phyloP scores from a whole-genome alignment of 2,329 filamentous ascomycete genomes.

The Penicillium griseofulvum region DNA sequence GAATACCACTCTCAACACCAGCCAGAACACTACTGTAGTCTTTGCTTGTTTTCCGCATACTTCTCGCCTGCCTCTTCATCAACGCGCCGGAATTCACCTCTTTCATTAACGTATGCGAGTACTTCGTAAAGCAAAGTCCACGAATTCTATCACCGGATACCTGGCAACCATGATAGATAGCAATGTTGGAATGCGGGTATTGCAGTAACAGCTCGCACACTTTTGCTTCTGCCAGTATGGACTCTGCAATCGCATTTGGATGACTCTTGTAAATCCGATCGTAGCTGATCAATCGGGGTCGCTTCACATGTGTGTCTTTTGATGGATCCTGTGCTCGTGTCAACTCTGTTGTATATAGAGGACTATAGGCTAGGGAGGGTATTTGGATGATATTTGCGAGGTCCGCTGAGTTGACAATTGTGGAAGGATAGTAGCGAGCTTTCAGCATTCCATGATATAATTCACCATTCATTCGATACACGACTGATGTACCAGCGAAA shows the following conservation, averaged over 20 bases:
- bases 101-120: neutral
- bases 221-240: neutral
- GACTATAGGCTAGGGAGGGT: neutral
- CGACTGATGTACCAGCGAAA: neutral
- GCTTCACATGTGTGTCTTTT: neutral
- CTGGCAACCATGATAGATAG: neutral
- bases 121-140: neutral
- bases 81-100: neutral
- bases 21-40: neutral
- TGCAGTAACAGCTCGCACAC: neutral
- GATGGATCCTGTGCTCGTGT: neutral
- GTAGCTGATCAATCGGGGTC: neutral
- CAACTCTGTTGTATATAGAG: neutral
- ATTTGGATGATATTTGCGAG: neutral
- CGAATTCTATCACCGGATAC: neutral
- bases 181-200: neutral
- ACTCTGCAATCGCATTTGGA: neutral
- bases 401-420: neutral
- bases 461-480: neutral
- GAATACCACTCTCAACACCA: slow-evolving; percentile 55
- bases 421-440: neutral
- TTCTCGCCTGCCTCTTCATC: neutral
- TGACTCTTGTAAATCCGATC: neutral
- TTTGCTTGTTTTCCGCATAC: neutral
- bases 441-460: neutral